These are phyloP conservation scores for Camelina hispida DNA, from an alignment of 345 rosid genomes.

Conservation along the genomic window DNA sequence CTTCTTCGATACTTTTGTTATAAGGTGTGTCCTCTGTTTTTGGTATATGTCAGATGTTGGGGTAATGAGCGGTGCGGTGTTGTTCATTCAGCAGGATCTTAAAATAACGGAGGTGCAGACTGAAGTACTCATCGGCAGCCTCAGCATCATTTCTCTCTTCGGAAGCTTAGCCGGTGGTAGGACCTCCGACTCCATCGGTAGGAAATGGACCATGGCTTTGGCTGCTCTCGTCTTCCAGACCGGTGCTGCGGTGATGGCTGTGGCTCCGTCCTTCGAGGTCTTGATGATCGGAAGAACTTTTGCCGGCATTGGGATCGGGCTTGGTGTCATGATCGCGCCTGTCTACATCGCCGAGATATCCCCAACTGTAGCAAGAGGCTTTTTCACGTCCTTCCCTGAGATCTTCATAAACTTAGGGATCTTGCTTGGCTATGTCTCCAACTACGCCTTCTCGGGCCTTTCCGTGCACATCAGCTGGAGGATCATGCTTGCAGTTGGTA, in stretches of 20 bases:
- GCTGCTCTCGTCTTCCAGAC: conserved; percentile 82
- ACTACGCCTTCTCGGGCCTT: conserved; percentile 76
- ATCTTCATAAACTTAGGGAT: conserved; percentile 83
- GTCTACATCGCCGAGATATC: conserved; percentile 90
- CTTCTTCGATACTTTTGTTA: not conserved
- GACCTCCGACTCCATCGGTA: conserved; percentile 77
- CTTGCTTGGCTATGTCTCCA: conserved; percentile 88
- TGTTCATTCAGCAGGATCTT: conserved; percentile 84
- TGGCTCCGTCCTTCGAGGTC: conserved; percentile 72
- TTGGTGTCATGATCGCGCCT: conserved; percentile 93
- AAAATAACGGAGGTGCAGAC: conserved; percentile 78
- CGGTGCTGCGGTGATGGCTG: conserved; percentile 79
- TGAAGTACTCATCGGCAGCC: conserved; percentile 76
- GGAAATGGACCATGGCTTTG: conserved; percentile 94
- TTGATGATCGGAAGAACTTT: conserved; percentile 78
- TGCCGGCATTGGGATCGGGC: conserved; percentile 84
- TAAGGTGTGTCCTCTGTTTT: conserved; percentile 21
- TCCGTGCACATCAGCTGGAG: conserved; percentile 80
- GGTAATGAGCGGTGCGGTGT: conserved; percentile 95
- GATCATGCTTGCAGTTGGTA: conserved; percentile 90
- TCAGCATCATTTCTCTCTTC: conserved; percentile 78
- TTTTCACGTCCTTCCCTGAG: conserved; percentile 87
- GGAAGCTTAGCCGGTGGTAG: conserved; percentile 92
- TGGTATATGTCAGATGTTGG: conserved; percentile 71
- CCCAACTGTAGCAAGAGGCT: conserved; percentile 69